phyloP scores from a whole-genome alignment of 768 basidiomycete species.

The Mycena galericulata region DNA sequence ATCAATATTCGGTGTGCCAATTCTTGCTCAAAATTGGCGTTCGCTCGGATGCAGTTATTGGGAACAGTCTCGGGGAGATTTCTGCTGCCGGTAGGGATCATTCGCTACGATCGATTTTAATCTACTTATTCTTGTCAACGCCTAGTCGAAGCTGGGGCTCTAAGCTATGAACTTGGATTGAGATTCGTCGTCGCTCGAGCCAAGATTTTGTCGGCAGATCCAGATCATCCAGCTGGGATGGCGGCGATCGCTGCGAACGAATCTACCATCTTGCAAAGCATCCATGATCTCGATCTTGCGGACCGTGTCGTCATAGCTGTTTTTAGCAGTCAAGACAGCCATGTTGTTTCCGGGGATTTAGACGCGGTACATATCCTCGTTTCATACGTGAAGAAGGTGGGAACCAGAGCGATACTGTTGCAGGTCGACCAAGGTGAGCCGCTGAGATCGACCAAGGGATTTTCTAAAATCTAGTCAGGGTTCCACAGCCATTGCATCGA shows the following conservation, averaged over 20 bases:
- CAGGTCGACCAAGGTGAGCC: conserved; percentile 48
- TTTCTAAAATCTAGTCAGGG: too few species aligned
- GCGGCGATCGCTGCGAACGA: conserved; percentile 45
- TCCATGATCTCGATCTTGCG: conserved; percentile 38
- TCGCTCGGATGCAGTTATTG: conserved; percentile 45
- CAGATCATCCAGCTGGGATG: conserved; percentile 47
- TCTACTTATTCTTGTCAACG: background rate
- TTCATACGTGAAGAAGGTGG: conserved; percentile 43
- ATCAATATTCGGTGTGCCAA: conserved; percentile 47
- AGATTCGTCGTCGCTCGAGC: conserved; percentile 47
- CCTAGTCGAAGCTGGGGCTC: conserved; percentile 44
- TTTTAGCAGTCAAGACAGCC: conserved; percentile 42
- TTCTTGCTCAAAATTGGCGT: conserved; percentile 46
- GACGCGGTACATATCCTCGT: conserved; percentile 42
- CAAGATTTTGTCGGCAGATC: conserved; percentile 43
- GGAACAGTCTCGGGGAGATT: conserved; percentile 53
- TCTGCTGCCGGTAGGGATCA: conserved; percentile 47
- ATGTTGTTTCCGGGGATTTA: conserved; percentile 47
- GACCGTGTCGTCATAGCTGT: conserved; percentile 45
- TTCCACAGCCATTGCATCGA: conserved; percentile 52
- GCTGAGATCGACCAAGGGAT: background rate
- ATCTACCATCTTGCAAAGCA: conserved; percentile 37
- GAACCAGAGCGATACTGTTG: conserved; percentile 42
- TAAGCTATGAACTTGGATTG: conserved; percentile 44
- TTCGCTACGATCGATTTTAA: background rate